Base-by-base conservation (phyloP, 306 rosid species). In the Biancaea sappan region DNA sequence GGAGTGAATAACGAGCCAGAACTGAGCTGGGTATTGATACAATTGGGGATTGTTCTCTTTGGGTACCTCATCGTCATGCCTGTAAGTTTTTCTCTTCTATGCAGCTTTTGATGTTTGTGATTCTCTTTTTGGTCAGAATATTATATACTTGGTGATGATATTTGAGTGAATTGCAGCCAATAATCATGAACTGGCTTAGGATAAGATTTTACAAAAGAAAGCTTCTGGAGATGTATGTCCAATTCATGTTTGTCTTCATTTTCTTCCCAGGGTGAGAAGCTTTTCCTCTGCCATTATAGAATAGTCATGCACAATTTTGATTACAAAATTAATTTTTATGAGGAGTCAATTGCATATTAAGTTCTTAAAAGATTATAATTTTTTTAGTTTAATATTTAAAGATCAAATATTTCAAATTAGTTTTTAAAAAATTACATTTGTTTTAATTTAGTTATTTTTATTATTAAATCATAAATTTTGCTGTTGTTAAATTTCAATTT, bases 181-280 rank as follows among this genome's bases (percentile, higher is more conserved):
- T 88, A 72, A 86, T 94, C 68, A 59, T 92, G 91, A 83, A 80
- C 88, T 94, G 99, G 97, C 80, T 94, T 57, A 86, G 97, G 84
- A 84, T 82, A 84, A 88, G 99, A 77, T 92, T 90, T 92, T 92
- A 94, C 67, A 86, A 76, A 77, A 92, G 99, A 84, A 85, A 85
- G 19, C 80, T 90, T 63, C 69, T 83, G 63, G 97, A 88, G 81
- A 90, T 88, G 90, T 92, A 90, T 72, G 34, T 94, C 6, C 99
- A 90, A 70, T 94, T 94, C 87, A 92, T 94, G 97, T 92, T 79
- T 79, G 95, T 87, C 87, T 94, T 94, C 93, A 54, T 94, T 66
- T 88, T 86, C 92, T 94, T 94, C 70, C 93, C 99, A 0, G 93
- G 88, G 98, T 88, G 25, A 87, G 89, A 50, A 28, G 11, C 50